phyloP scores from a whole-genome alignment of 2,329 filamentous ascomycete species.

The Lecanosticta acicola region DNA sequence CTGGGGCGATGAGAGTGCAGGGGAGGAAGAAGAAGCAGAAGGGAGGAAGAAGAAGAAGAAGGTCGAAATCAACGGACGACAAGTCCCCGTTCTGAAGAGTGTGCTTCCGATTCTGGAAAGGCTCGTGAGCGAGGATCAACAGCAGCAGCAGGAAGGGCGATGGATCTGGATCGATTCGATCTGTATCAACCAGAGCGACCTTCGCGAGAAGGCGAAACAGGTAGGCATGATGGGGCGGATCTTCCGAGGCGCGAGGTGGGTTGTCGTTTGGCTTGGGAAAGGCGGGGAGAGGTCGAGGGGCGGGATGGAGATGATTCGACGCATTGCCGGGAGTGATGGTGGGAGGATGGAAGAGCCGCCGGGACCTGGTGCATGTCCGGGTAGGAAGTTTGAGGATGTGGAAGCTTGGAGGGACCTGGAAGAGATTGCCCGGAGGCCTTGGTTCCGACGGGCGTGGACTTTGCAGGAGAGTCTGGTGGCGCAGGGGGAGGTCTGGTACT shows the following conservation, averaged over 20 bases:
- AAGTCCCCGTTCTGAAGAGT: neutral
- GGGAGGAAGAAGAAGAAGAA: too few relatives aligned
- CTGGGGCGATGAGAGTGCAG: neutral
- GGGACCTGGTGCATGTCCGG: too few relatives aligned
- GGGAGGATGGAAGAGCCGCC: too few relatives aligned
- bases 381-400: neutral
- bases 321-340: neutral
- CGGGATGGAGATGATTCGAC: neutral
- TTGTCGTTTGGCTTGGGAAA: neutral
- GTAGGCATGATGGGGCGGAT: neutral
- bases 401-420: neutral
- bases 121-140: neutral
- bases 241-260: neutral
- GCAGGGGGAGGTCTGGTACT: neutral
- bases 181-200: neutral
- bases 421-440: neutral
- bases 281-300: neutral
- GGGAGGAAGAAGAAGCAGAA: too few relatives aligned
- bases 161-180: neutral
- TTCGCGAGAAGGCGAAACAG: neutral
- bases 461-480: neutral
- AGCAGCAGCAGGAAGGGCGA: neutral
- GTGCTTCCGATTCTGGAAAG: neutral
- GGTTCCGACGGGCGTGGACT: neutral
- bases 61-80: neutral